phyloP scores from a whole-genome alignment of 768 basidiomycete species.

The Suillus tomentosus region DNA sequence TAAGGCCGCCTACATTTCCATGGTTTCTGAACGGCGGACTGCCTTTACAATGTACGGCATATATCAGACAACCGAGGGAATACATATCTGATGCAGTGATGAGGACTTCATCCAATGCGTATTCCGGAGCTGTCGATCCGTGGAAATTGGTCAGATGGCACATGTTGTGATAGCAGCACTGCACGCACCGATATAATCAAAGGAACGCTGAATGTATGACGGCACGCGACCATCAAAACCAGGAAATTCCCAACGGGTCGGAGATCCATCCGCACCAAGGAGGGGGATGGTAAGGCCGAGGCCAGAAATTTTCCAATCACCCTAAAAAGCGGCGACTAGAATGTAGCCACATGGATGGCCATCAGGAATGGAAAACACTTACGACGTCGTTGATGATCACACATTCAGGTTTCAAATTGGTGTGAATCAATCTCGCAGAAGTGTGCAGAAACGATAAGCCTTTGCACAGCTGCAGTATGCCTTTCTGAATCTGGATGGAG shows the following conservation, averaged over 20 bases:
- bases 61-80: conserved; percentile 87
- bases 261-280: conserved; percentile 62
- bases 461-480: conserved; percentile 90
- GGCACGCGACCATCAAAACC: conserved; percentile 83
- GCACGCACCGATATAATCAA: conserved; percentile 85
- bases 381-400: conserved; percentile 90
- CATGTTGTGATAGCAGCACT: background rate
- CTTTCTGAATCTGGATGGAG: conserved; percentile 82
- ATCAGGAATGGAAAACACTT: conserved; percentile 29
- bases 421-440: conserved; percentile 89
- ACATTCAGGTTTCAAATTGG: conserved; percentile 85
- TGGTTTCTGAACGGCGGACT: conserved; percentile 87
- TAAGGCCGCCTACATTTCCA: conserved; percentile 67
- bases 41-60: conserved; percentile 89
- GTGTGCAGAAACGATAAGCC: conserved; percentile 89
- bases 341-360: background rate
- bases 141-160: background rate
- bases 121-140: conserved; percentile 76
- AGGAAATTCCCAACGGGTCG: conserved; percentile 89
- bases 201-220: conserved; percentile 82
- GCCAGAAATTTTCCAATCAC: conserved; percentile 97
- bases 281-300: conserved; percentile 86
- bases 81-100: conserved; percentile 92
- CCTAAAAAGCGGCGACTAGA: conserved; percentile 38
- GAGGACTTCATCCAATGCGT: conserved; percentile 86